Evolutionary conservation across 176 grass and related monocot genomes (phyloP).

Genomic region (Calamus simplicifolius): DNA sequence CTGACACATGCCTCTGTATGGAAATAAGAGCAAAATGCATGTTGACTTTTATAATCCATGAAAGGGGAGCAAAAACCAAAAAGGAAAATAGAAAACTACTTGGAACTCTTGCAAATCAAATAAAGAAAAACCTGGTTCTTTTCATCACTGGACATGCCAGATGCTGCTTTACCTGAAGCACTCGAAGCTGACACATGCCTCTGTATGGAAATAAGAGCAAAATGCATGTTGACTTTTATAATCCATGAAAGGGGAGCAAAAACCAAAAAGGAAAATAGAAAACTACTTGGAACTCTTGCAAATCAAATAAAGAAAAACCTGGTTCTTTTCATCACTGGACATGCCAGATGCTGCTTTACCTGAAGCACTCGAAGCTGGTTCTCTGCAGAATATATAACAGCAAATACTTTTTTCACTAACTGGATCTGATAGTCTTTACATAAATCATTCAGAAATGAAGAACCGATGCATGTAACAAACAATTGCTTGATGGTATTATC

Average conservation of each 20-base stretch:
- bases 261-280: neutral
- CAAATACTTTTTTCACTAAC: neutral
- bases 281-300: conserved; percentile 6
- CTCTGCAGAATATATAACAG: conserved; percentile 43
- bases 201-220: conserved; percentile 24
- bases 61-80: neutral
- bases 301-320: conserved; percentile 36
- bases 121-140: too few relatives aligned
- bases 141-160: too few relatives aligned
- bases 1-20: conserved; percentile 64
- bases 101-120: neutral
- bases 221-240: neutral
- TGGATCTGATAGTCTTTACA: neutral
- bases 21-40: neutral
- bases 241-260: neutral
- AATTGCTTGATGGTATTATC: too few relatives aligned
- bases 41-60: neutral
- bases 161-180: too few relatives aligned
- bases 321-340: conserved; percentile 95
- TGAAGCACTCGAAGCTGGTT: conserved; percentile 81
- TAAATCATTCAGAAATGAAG: too few relatives aligned
- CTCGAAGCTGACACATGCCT: conserved; percentile 61
- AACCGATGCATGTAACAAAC: too few relatives aligned
- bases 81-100: conserved; percentile 1
- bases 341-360: conserved; percentile 83